Evolutionary conservation across 495 filamentous ascomycete genomes (phyloP), one percentile per base, ranked within the genome.

Genomic region (Tirmania nivea): DNA sequence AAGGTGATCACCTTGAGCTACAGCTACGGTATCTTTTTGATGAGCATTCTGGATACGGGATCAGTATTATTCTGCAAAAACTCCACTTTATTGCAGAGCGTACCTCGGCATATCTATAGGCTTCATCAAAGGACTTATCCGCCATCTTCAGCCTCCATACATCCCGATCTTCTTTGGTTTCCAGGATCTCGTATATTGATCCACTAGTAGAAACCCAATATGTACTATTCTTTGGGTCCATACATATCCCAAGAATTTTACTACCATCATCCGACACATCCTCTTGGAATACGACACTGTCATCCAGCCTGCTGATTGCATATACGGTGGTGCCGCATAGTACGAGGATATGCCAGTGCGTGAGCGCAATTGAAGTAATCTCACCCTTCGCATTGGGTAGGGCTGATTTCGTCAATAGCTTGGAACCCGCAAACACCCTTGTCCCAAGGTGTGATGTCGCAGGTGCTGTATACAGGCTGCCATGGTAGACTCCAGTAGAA

Each of bases 181-280:
- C 81, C 10, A 86, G 84, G 48, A 97, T 82, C 69, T 97, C 92
- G 60, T 83, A 94, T 51, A 97, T 94, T 56, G 90, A 85, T 54
- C 81, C 71, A 6, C 74, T 71, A 1, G 92, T 96, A 63, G 95
- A 94, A 16, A 95, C 75, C 90, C 90, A 97, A 63, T 84, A 95
- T 0, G 90, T 97, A 56, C 85, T 88, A 69, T 95, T 92, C 59
- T 86, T 86, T 34, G 80, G 72, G 66, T 97, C 90, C 6, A 86
- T 79, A 59, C 83, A 78, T 17, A 97, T 74, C 25, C 84, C 86
- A 36, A 96, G 67, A 9, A 78, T 78, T 56, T 72, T 78, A 53
- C 92, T 84, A 6, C 81, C 80, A 20, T 76, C 75, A 54, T 92
- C 83, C n/a, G 95, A 71, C 6, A 96, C 79, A 14, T 76, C 67